Evolutionary conservation across 805 yeast species (phyloP).

Genomic region (Ogataea neopini): DNA sequence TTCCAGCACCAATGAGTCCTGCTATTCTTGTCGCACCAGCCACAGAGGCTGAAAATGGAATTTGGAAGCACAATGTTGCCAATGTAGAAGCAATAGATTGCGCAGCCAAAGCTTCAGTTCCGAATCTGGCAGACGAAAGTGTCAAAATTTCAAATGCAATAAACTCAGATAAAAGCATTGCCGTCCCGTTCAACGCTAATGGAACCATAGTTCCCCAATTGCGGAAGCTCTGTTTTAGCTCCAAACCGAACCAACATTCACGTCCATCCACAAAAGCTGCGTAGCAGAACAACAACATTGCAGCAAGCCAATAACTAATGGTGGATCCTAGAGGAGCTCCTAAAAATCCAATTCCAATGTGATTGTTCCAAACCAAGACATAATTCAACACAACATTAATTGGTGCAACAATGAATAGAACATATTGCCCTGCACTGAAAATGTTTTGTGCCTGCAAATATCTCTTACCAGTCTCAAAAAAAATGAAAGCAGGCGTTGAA

Average conservation of each 20-base stretch:
- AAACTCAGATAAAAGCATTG: conserved; percentile 75
- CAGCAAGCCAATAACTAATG: conserved; percentile 65
- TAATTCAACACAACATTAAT: conserved; percentile 62
- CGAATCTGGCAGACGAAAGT: conserved; percentile 60
- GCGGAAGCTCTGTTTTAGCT: conserved; percentile 34
- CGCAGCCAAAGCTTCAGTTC: conserved; percentile 58
- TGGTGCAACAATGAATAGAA: conserved; percentile 64
- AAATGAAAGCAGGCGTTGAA: conserved; percentile 47
- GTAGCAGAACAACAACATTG: conserved; percentile 46
- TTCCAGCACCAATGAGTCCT: conserved; percentile 59
- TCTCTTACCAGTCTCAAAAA: conserved; percentile 62
- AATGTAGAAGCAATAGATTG: conserved; percentile 68
- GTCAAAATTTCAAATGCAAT: conserved; percentile 70
- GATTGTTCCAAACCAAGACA: conserved; percentile 56
- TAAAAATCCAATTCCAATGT: conserved; percentile 55
- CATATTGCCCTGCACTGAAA: conserved; percentile 71
- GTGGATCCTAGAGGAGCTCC: conserved; percentile 74
- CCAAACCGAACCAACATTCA: conserved; percentile 34
- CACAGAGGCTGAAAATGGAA: conserved; percentile 67
- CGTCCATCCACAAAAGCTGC: conserved; percentile 42
- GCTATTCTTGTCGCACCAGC: conserved; percentile 75
- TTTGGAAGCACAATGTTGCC: conserved; percentile 59
- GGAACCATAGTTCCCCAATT: conserved; percentile 61
- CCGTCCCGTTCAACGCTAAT: conserved; percentile 61
- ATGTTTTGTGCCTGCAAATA: conserved; percentile 70